Evolutionary conservation across 345 rosid genomes (phyloP).

Genomic region (Mercurialis annua): DNA sequence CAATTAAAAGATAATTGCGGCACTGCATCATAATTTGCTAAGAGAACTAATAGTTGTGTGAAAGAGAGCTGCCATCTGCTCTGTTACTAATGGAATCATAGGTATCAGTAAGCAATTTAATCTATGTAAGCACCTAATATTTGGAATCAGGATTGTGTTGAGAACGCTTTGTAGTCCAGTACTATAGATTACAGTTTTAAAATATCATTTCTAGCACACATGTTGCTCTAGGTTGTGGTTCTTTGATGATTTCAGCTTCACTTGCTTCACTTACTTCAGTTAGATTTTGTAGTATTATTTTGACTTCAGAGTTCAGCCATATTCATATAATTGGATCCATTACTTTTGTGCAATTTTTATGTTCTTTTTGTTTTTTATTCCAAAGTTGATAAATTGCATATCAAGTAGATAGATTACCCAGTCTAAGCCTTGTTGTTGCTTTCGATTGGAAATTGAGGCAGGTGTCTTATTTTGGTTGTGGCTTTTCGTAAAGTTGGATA

Average conservation of each 20-base stretch:
- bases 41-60: not conserved
- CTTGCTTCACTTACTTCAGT: not conserved
- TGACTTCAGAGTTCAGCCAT: not conserved
- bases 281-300: not conserved
- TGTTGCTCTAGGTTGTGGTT: not conserved
- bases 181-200: too few relatives aligned
- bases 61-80: not conserved
- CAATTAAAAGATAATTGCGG: too few relatives aligned
- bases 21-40: not conserved
- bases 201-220: not conserved
- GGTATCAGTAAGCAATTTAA: too few relatives aligned
- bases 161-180: too few relatives aligned
- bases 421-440: not conserved
- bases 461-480: not conserved
- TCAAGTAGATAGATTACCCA: not conserved
- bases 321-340: not conserved
- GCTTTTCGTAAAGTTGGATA: not conserved
- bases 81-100: conserved; percentile 7
- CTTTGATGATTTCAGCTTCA: not conserved
- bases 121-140: too few relatives aligned
- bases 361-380: not conserved
- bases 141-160: too few relatives aligned
- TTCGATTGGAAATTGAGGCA: not conserved
- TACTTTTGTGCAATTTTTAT: not conserved
- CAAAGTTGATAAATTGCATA: not conserved